A percentile compares a stretch with the other conserved stretches of the same genome.
Conservation (phyloP, 139 green algal species). For the Tetraselmis chui region DNA sequence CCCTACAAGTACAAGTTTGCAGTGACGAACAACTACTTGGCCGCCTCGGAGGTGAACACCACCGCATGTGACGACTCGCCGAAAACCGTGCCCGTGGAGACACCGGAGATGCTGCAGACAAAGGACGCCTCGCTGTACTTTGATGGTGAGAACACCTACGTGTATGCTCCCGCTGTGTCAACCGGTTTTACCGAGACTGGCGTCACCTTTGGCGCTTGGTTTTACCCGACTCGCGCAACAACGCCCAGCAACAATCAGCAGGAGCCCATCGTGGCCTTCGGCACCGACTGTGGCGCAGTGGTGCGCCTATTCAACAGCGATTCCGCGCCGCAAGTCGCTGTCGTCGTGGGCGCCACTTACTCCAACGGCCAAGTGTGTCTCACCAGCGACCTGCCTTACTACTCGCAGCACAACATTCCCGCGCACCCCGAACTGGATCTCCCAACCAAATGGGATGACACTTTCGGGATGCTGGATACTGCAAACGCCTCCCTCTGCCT, state of each 20-base stretch:
- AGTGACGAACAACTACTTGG: constrained; percentile 16
- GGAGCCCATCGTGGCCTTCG: constrained; percentile 17
- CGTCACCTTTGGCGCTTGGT: constrained; percentile 25
- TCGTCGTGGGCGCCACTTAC: not conserved
- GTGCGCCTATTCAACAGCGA: not conserved
- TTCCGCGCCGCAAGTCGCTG: not conserved
- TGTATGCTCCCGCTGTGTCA: not conserved
- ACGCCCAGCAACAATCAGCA: not conserved
- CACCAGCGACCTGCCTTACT: not conserved
- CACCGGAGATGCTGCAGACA: not conserved
- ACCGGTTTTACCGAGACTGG: not conserved
- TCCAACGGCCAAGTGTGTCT: not conserved
- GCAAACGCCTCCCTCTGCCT: constrained; percentile 7
- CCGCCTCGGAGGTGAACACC: too few relatives aligned
- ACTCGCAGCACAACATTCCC: constrained; percentile 2
- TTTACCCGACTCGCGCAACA: constrained; percentile 8
- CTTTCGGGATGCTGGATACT: constrained; percentile 7
- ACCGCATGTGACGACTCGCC: too few relatives aligned
- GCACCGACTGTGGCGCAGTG: constrained; percentile 1
- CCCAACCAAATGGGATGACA: not conserved
- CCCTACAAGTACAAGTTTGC: constrained; percentile 10
- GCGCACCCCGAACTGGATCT: constrained; percentile 3
- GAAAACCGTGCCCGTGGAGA: not conserved
- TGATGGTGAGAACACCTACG: constrained; percentile 17
- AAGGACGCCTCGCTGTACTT: constrained; percentile 19